Percentiles rank a stretch among this genome's conserved stretches.
Conservation (phyloP, 768 basidiomycete genomes). For the Lyophyllum atratum region DNA sequence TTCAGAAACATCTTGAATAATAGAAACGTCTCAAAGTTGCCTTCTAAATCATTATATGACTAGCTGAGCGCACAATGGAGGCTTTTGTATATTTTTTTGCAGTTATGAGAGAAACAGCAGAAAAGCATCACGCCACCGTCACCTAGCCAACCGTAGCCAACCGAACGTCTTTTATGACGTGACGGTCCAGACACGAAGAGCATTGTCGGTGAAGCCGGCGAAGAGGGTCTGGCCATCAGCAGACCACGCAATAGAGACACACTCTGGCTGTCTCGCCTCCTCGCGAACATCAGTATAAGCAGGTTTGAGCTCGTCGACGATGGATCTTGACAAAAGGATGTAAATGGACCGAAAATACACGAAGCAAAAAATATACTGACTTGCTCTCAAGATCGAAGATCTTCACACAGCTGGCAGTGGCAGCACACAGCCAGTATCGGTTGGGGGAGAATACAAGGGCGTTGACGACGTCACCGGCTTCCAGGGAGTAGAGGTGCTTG, state of each 20-base stretch:
- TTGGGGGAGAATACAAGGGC: constrained; percentile 99
- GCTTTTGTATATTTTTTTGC: constrained; percentile 34
- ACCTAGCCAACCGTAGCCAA: constrained; percentile 17
- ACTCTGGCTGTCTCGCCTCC: constrained; percentile 82
- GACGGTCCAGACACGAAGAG: constrained; percentile 91
- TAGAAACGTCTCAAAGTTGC: neutral
- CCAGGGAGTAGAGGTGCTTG: constrained; percentile 99
- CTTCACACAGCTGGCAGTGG: constrained; percentile 96
- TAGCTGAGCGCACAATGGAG: constrained; percentile 10
- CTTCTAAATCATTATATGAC: neutral
- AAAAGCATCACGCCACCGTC: constrained; percentile 18
- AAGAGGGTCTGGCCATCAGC: constrained; percentile 97
- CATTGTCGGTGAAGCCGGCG: constrained; percentile 95
- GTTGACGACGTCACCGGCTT: constrained; percentile 98
- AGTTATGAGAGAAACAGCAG: constrained; percentile 20
- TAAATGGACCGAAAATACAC: neutral
- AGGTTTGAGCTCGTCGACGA: constrained; percentile 98
- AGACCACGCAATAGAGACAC: constrained; percentile 97
- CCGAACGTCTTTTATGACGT: constrained; percentile 47
- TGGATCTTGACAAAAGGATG: constrained; percentile 57
- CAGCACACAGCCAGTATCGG: constrained; percentile 99
- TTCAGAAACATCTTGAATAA: neutral
- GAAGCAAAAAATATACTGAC: constrained; percentile 48
- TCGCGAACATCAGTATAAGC: constrained; percentile 80
- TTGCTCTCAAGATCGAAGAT: constrained; percentile 99